Percentiles rank a stretch among this genome's conserved stretches.
Evolutionary conservation across 306 rosid genomes (phyloP).

Genomic region (Vigna radiata): DNA sequence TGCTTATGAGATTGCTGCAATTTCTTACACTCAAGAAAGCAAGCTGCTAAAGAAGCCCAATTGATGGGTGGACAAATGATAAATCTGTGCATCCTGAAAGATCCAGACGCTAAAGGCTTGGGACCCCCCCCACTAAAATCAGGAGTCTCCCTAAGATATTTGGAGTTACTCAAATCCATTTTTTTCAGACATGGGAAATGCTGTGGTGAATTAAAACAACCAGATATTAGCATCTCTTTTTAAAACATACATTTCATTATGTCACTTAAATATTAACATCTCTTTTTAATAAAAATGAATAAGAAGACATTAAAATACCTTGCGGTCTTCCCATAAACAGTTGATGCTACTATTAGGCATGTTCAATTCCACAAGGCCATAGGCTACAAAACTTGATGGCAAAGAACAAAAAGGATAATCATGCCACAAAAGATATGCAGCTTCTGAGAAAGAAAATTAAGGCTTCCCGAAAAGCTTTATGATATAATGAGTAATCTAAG

Average conservation of each 20-base stretch:
- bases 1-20: background rate
- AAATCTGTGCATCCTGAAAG: background rate
- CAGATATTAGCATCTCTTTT: background rate
- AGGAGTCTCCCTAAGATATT: background rate
- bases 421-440: conserved; percentile 38
- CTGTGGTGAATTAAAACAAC: background rate
- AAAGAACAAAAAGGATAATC: conserved; percentile 39
- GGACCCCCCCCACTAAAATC: background rate
- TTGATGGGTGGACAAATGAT: background rate
- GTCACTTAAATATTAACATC: no score
- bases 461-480: background rate
- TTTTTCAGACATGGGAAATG: background rate
- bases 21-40: background rate
- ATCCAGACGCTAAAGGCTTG: no score
- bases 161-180: conserved; percentile 12
- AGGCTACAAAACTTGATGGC: conserved; percentile 29
- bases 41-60: background rate
- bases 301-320: conserved; percentile 9
- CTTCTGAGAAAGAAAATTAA: conserved; percentile 13
- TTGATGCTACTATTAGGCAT: conserved; percentile 24
- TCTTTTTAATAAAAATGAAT: background rate
- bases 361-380: conserved; percentile 20
- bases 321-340: conserved; percentile 33
- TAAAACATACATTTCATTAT: no score
- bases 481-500: conserved; percentile 14